Evolutionary conservation across 805 yeast genomes (phyloP).

Genomic region (Blastobotrys parvus): DNA sequence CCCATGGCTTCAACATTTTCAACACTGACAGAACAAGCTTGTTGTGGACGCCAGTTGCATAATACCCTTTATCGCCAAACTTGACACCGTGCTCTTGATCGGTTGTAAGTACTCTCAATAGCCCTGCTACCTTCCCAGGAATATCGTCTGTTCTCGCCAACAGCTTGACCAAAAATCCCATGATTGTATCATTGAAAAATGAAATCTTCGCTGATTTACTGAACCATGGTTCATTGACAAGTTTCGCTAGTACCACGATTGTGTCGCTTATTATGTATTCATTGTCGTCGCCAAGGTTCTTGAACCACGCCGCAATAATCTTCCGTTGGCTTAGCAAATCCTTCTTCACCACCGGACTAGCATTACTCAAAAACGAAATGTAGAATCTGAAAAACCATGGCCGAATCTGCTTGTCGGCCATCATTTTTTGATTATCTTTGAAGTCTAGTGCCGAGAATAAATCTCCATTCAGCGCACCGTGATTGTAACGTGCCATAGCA

Average conservation of each 20-base stretch:
- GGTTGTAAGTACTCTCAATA: conserved; percentile 43
- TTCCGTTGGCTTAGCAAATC: conserved; percentile 52
- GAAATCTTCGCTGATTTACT: conserved; percentile 64
- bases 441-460: conserved; percentile 64
- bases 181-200: conserved; percentile 68
- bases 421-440: conserved; percentile 51
- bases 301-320: conserved; percentile 60
- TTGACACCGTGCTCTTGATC: conserved; percentile 31
- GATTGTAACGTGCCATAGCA: conserved; percentile 41
- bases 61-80: conserved; percentile 28
- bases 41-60: conserved; percentile 41
- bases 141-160: conserved; percentile 34
- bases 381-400: conserved; percentile 53
- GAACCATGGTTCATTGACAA: conserved; percentile 53
- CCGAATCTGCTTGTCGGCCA: conserved; percentile 50
- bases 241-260: conserved; percentile 40
- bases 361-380: conserved; percentile 40
- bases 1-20: conserved; percentile 72
- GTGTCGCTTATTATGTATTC: conserved; percentile 33
- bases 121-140: conserved; percentile 28
- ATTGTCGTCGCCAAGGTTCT: conserved; percentile 51
- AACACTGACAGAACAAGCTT: conserved; percentile 56
- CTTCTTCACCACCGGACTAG: conserved; percentile 51
- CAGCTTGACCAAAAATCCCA: conserved; percentile 49
- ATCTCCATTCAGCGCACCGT: conserved; percentile 45